These are phyloP conservation scores for Pistacia atlantica DNA, from an alignment of 345 rosid genomes.

Conservation along the genomic window DNA sequence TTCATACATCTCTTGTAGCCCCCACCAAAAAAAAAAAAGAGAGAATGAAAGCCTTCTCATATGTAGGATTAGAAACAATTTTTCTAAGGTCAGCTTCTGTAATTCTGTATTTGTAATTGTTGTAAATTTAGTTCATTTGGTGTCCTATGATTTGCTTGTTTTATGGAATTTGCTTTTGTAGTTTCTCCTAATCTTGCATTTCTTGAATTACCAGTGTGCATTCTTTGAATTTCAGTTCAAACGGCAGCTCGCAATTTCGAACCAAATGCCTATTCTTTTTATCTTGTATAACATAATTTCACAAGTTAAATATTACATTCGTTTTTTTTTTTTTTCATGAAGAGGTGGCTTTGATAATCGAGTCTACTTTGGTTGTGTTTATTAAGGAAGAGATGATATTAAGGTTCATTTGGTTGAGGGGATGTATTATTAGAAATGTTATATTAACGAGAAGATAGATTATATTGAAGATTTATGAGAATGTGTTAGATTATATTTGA, in stretches of 20 bases:
- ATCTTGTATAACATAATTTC: no score
- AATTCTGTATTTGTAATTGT: constrained; percentile 22
- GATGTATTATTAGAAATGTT: no score
- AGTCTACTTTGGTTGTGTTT: no score
- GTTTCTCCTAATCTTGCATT: background rate
- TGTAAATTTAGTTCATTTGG: constrained; percentile 36
- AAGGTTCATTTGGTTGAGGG: no score
- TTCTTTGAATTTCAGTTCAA: background rate
- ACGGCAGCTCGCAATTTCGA: background rate
- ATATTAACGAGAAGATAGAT: no score
- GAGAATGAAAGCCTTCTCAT: background rate
- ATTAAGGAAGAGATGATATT: no score
- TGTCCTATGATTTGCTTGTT: constrained; percentile 21
- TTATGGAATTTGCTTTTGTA: background rate
- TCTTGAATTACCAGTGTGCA: background rate
- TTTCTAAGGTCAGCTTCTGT: constrained; percentile 17
- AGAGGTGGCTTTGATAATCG: no score
- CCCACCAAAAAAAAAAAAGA: constrained; percentile 2
- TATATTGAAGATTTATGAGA: no score
- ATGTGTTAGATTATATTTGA: no score
- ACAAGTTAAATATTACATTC: no score
- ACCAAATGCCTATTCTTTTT: background rate
- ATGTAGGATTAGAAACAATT: constrained; percentile 34
- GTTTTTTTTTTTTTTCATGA: no score
- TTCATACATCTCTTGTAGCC: constrained; percentile 19